Evolutionary conservation across 345 rosid genomes (phyloP), one percentile per base, ranked within the genome.

Genomic region (Sisymbrium irio): DNA sequence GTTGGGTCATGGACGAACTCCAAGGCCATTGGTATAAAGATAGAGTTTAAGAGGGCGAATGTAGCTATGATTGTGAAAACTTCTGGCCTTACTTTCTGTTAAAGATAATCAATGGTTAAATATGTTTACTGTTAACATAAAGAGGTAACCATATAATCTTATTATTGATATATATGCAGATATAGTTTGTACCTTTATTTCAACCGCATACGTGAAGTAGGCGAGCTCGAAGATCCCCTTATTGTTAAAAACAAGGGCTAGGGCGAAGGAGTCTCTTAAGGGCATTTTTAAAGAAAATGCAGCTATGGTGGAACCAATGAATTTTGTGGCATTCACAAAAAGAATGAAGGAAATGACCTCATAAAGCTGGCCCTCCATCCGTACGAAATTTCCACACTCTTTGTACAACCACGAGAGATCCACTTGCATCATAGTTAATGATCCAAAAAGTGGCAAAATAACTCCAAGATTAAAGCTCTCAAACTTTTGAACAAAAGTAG

Each of bases 221-320:
- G 81, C 69, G 13, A 86, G 32, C 63, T 88, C 92, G 45, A 79
- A 40, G 49, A 80, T 9, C 19, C 87, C 87, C 67, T 82, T 83
- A 13, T 69, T 61, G 62, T 53, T 50, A 76, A 83, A 58, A n/a
- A 84, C 71, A 65, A 83, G 70, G 61, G 85, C 80, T 22, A 88
- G 47, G 1, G 84, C 83, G 53, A 78, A 11, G 20, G 83, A 79
- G 78, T 85, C 93, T 10, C 62, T 80, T 7, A 53, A 67, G 28
- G 88, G 90, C 81, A 88, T 78, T 28, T 68, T 78, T 42, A 36
- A 73, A 62, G 41, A 41, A 62, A 42, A 65, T 0, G 86, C 59
- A 11, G 81, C 81, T 9, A 81, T 11, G 53, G 80, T 77, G 10
- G 72, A 30, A 2, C 68, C 71, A 6, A 74, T 9, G 20, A 82